A percentile compares a stretch with the other conserved stretches of the same genome.
Conservation (phyloP, 176 grass and related monocot species). For the bread wheat (Triticum aestivum) region DNA sequence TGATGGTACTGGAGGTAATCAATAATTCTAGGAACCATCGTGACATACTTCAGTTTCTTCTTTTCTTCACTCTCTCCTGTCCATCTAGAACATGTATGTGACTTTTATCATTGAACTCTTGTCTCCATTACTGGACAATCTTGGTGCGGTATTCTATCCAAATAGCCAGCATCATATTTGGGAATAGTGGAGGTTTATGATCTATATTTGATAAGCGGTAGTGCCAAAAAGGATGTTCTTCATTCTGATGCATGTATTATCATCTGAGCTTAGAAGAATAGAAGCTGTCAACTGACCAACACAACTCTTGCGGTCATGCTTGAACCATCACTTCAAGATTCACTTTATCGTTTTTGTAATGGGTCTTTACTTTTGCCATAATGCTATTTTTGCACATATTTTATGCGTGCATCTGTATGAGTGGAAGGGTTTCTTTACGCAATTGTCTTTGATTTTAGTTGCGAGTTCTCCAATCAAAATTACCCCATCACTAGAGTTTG, state of each 20-base stretch:
- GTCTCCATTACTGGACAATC: background rate
- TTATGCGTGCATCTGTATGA: background rate
- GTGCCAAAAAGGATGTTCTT: background rate
- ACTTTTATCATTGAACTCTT: background rate
- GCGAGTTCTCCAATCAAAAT: background rate
- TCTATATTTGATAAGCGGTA: background rate
- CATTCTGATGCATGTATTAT: slow-evolving; percentile 14
- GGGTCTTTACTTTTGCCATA: background rate
- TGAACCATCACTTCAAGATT: slow-evolving; percentile 14
- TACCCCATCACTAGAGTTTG: background rate
- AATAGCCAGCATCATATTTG: slow-evolving; percentile 5
- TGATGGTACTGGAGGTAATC: background rate
- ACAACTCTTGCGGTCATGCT: slow-evolving; percentile 5
- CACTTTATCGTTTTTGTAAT: background rate
- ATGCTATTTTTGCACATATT: background rate
- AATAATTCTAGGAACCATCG: background rate
- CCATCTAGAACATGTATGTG: background rate
- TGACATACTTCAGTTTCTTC: background rate
- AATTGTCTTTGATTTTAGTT: slow-evolving; percentile 14
- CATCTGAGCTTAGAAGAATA: background rate
- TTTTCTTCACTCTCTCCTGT: background rate
- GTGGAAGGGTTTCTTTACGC: background rate
- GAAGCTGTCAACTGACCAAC: background rate
- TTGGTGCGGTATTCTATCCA: background rate
- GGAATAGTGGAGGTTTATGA: background rate